Percentiles rank a stretch among this genome's conserved stretches.
Conservation (phyloP, 805 yeast genomes). For the Metschnikowia arizonensis region DNA sequence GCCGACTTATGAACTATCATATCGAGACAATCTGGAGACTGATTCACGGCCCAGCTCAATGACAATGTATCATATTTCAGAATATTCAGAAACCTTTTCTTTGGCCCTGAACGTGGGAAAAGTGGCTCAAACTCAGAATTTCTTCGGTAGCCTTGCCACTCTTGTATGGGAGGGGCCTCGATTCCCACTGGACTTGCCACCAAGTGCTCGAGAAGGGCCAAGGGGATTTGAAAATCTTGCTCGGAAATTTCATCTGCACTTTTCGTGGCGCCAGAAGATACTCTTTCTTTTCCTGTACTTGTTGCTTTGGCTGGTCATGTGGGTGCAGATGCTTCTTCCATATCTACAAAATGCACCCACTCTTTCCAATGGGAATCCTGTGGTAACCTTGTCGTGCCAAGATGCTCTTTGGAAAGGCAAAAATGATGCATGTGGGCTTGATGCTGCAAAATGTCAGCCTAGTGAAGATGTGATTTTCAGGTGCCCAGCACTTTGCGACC, state of each 20-base stretch:
- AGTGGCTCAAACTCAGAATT: neutral
- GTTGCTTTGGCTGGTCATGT: constrained; percentile 43
- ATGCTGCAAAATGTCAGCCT: constrained; percentile 54
- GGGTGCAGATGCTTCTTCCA: constrained; percentile 40
- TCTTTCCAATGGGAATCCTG: constrained; percentile 16
- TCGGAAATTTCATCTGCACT: constrained; percentile 24
- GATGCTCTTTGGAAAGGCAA: constrained; percentile 67
- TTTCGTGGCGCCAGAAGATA: constrained; percentile 25
- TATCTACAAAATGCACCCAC: constrained; percentile 43
- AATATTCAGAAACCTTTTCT: neutral
- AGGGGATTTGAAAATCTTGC: constrained; percentile 45
- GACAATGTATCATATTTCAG: neutral
- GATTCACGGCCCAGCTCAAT: constrained; percentile 1
- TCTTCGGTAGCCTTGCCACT: constrained; percentile 19
- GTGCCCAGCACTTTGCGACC: constrained; percentile 87
- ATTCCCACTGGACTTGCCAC: constrained; percentile 45
- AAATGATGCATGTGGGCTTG: constrained; percentile 69
- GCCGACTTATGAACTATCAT: constrained; percentile 5
- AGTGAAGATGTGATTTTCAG: constrained; percentile 52
- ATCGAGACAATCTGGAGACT: neutral
- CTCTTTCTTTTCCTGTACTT: constrained; percentile 37
- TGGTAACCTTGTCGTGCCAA: constrained; percentile 49
- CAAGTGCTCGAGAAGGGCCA: constrained; percentile 28
- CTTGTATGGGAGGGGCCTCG: constrained; percentile 56
- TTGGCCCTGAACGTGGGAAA: neutral